Conservation (phyloP, 805 yeast species). For the Candida patagonica region DNA sequence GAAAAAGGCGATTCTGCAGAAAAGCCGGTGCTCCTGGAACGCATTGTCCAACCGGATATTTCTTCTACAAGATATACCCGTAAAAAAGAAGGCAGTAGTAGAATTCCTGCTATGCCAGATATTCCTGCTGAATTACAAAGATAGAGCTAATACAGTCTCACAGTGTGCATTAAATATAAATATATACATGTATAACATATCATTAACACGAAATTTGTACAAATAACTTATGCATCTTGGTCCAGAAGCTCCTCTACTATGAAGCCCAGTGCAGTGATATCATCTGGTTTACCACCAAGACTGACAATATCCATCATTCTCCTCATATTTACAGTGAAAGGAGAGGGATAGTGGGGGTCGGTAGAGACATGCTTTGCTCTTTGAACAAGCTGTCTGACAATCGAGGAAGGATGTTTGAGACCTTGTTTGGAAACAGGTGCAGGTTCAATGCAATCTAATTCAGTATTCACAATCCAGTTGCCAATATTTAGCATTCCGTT, state of each 20-base stretch:
- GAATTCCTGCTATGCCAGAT: not conserved
- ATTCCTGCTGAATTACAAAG: not conserved
- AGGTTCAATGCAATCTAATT: not conserved
- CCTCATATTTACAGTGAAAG: constrained; percentile 72
- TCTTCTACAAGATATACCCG: constrained; percentile 5
- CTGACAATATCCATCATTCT: constrained; percentile 58
- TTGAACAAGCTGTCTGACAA: constrained; percentile 49
- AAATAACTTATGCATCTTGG: not conserved
- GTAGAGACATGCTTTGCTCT: constrained; percentile 61
- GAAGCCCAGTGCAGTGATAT: constrained; percentile 74
- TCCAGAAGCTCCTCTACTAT: constrained; percentile 33
- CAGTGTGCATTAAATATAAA: not conserved
- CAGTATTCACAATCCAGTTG: constrained; percentile 19
- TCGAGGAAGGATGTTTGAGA: constrained; percentile 12
- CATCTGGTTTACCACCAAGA: constrained; percentile 93
- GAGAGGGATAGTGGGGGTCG: constrained; percentile 69
- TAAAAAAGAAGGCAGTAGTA: not conserved
- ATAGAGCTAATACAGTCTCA: not conserved
- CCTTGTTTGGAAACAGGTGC: constrained; percentile 5
- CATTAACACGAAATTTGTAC: too few relatives aligned
- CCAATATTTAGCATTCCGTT: constrained; percentile 37
- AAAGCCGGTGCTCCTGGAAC: not conserved
- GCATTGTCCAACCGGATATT: constrained; percentile 14
- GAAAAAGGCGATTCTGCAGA: not conserved
- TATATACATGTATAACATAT: not conserved